Percentiles rank a stretch among this genome's conserved stretches.
Evolutionary conservation across 352 stramenopile species (phyloP).

Genomic region (Phytophthora parvispora): DNA sequence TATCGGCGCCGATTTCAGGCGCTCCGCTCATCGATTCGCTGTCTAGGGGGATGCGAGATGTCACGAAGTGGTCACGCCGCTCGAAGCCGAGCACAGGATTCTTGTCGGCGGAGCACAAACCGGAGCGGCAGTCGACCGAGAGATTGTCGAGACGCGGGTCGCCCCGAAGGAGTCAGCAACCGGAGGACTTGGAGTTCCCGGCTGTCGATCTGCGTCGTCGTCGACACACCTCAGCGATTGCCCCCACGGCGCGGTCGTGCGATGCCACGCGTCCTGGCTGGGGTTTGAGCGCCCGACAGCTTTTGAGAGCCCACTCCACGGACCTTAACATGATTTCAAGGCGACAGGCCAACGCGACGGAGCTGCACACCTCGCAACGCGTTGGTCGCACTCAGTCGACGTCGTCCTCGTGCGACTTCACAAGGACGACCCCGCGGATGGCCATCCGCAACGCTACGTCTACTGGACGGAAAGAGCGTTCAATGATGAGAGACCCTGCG

Average conservation of each 20-base stretch:
- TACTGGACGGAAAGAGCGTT: slow-evolving; percentile 11
- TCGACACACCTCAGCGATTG: slow-evolving; percentile 19
- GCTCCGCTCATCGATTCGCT: slow-evolving; percentile 19
- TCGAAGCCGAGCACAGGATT: neutral
- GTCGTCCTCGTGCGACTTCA: slow-evolving; percentile 22
- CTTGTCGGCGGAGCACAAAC: neutral
- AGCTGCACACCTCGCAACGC: slow-evolving; percentile 8
- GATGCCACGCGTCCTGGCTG: slow-evolving; percentile 1
- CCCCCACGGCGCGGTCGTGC: slow-evolving; percentile 8
- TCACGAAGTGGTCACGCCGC: neutral
- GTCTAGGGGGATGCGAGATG: slow-evolving; percentile 24
- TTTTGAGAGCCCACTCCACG: slow-evolving; percentile 18
- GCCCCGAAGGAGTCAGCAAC: neutral
- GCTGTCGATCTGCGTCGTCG: slow-evolving; percentile 18
- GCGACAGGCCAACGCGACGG: slow-evolving; percentile 11
- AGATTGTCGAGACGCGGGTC: slow-evolving; percentile 1
- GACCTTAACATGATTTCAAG: slow-evolving; percentile 7
- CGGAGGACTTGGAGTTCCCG: slow-evolving; percentile 11
- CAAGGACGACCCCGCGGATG: slow-evolving; percentile 5
- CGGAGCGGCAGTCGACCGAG: neutral
- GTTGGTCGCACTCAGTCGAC: neutral
- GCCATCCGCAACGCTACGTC: slow-evolving; percentile 3
- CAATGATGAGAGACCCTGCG: slow-evolving; percentile 5
- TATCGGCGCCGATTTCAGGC: slow-evolving; percentile 22
- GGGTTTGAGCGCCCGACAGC: slow-evolving; percentile 16